Evolutionary conservation across 108 stramenopile genomes (phyloP), one percentile per base, ranked within the genome.

Genomic region (Cyclotella choctawhatcheeana): DNA sequence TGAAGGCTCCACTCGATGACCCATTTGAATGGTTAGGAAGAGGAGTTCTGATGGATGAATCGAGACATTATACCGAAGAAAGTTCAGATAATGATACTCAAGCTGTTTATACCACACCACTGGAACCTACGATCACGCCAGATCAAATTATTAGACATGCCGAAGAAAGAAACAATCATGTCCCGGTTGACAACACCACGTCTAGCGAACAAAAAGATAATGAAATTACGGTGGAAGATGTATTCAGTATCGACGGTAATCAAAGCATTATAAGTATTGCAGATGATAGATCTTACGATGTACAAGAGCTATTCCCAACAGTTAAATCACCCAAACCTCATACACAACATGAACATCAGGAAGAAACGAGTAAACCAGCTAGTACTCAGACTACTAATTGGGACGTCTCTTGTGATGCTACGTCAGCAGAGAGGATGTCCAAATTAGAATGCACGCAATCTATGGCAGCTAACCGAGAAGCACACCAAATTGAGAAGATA

Each of bases 1-100:
- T 22, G 1, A 18, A 18, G 24, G 51, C 10, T 56, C 55, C 27
- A n/a, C 29, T 31, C 2, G 40, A 60, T 60, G 24, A 60, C 27
- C 59, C 59, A 17, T 60, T 60, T 12, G 59, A 60, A 12, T 60
- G 59, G 59, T 20, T 60, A 40, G 59, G 59, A 20, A 37, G 37
- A 60, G 59, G 40, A 22, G 24, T 60, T 22, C 6, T 43, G 20
- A 60, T 40, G 40, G 59, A 60, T 30, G 37, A 43, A 30, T 21
- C 20, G 1, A 30, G n/a, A n/a, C n/a, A 31, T 31, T n/a, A 30
- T 18, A 30, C 5, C 1, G 55, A 31, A 13, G 29, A 56, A 56
- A 29, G 31, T 29, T 12, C 55, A 60, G 24, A 26, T 35, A 60
- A 60, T 5, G 7, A 21, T 17, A 21, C 43, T 22, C 40, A n/a